phyloP scores from a whole-genome alignment of 495 filamentous ascomycete genomes.

The Melanomma pulvis-pyrius region DNA sequence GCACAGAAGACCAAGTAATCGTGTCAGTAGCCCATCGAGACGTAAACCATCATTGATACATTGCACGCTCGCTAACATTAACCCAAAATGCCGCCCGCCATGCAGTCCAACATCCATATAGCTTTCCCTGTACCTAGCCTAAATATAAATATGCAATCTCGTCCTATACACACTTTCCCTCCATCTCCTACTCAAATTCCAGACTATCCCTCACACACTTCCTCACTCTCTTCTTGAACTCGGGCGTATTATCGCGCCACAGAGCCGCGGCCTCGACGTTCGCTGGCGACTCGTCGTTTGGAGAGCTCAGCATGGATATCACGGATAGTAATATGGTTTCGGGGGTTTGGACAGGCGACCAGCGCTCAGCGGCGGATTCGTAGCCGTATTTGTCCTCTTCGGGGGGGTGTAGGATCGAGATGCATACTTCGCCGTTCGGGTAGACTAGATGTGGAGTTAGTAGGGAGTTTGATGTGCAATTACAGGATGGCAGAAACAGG shows the following conservation, averaged over 20 bases:
- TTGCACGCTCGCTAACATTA: neutral
- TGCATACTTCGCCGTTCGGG: conserved; percentile 86
- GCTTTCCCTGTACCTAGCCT: neutral
- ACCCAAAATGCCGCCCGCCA: neutral
- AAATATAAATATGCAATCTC: neutral
- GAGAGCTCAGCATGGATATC: conserved; percentile 88
- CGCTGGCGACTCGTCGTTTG: conserved; percentile 93
- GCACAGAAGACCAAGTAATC: too few species aligned
- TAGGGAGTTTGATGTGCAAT: too few species aligned
- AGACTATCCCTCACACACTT: conserved; percentile 82
- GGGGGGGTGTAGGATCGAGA: conserved; percentile 94
- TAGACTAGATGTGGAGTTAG: conserved; percentile 62
- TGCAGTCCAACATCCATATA: conserved; percentile 1
- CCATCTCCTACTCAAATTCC: conserved; percentile 45
- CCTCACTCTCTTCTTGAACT: conserved; percentile 76
- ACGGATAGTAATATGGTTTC: conserved; percentile 93
- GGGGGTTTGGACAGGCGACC: conserved; percentile 96
- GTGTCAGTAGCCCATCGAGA: neutral
- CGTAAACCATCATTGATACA: neutral
- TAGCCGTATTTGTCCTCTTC: conserved; percentile 97
- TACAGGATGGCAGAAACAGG: conserved; percentile 1
- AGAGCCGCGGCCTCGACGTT: conserved; percentile 90
- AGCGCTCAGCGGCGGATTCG: conserved; percentile 87
- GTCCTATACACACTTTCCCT: neutral
- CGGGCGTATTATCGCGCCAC: conserved; percentile 81